phyloP scores from a whole-genome alignment of 208 protist species.

The Trypanosoma lewisi region DNA sequence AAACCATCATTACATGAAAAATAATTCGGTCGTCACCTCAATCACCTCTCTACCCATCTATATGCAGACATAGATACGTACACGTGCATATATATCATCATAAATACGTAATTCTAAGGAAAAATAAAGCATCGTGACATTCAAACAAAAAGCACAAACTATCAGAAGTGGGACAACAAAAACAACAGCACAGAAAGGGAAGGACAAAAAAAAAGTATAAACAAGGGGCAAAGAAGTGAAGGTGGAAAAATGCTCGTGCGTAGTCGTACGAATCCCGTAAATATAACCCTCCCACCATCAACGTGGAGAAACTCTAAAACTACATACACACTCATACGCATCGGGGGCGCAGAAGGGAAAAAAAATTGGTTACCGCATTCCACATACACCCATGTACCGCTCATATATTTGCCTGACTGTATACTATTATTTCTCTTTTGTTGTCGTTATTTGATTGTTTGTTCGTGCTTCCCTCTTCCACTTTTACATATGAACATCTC shows the following conservation, averaged over 20 bases:
- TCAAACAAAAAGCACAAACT: not conserved
- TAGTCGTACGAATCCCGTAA: too few relatives aligned
- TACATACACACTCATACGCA: slow-evolving; percentile 11
- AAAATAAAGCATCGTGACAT: not conserved
- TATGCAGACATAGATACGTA: slow-evolving; percentile 16
- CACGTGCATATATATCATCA: slow-evolving; percentile 14
- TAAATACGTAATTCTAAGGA: not conserved
- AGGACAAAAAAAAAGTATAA: not conserved
- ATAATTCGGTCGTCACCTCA: not conserved
- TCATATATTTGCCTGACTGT: too few relatives aligned
- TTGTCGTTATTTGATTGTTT: not conserved
- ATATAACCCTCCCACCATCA: too few relatives aligned
- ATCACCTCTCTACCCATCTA: slow-evolving; percentile 2
- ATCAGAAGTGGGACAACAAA: not conserved
- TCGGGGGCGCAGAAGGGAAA: not conserved
- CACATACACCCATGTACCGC: too few relatives aligned
- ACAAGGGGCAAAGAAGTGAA: slow-evolving; percentile 7
- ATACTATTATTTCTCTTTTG: not conserved
- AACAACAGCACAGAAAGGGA: slow-evolving; percentile 6
- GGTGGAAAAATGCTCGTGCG: slow-evolving; percentile 9
- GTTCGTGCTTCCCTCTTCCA: not conserved
- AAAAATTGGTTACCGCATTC: too few relatives aligned
- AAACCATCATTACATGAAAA: not conserved
- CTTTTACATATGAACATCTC: not conserved
- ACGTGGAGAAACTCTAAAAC: too few relatives aligned